A percentile compares a stretch with the other conserved stretches of the same genome.
These are phyloP conservation scores for Sanghuangporus weigelae DNA, from an alignment of 1,284 basidiomycete species.

Conservation along the genomic window DNA sequence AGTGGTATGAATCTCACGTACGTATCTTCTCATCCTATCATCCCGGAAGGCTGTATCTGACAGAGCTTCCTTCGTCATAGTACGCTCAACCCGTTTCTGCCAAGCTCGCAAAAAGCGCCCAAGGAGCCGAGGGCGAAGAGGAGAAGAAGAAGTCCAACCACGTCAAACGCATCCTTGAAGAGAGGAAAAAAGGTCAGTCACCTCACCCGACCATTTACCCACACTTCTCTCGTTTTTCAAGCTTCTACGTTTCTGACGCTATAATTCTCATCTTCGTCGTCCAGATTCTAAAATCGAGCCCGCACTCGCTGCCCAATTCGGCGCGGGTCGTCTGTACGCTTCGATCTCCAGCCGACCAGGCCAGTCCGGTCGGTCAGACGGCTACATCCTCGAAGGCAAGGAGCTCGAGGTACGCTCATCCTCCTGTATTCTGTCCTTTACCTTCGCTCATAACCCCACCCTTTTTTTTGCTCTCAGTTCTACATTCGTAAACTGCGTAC, in stretches of 20 bases:
- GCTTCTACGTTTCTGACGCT: constrained; percentile 17
- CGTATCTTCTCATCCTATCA: constrained; percentile 30
- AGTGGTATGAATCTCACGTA: constrained; percentile 97
- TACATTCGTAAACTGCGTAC: constrained; percentile 90
- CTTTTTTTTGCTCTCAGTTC: constrained; percentile 49
- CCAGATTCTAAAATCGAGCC: constrained; percentile 85
- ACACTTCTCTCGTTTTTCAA: neutral
- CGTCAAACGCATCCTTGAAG: constrained; percentile 78
- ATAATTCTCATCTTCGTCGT: neutral
- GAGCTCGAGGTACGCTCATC: constrained; percentile 80
- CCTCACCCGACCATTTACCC: neutral
- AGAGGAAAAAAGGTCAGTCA: constrained; percentile 78
- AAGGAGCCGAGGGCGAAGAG: constrained; percentile 42
- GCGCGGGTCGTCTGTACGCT: constrained; percentile 87
- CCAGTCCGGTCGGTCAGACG: constrained; percentile 90
- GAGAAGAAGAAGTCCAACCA: constrained; percentile 87
- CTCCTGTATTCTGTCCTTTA: constrained; percentile 20
- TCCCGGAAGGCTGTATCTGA: constrained; percentile 4
- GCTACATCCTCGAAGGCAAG: constrained; percentile 94
- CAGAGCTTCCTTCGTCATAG: constrained; percentile 33
- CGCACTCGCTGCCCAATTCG: constrained; percentile 81
- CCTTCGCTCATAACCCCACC: constrained; percentile 17
- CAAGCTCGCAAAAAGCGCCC: constrained; percentile 63
- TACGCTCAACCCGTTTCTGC: constrained; percentile 90
- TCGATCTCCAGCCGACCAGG: constrained; percentile 88